Evolutionary conservation across 2,329 filamentous ascomycete species (phyloP), one percentile per base, ranked within the genome.

Genomic region (Colletotrichum nymphaeae): DNA sequence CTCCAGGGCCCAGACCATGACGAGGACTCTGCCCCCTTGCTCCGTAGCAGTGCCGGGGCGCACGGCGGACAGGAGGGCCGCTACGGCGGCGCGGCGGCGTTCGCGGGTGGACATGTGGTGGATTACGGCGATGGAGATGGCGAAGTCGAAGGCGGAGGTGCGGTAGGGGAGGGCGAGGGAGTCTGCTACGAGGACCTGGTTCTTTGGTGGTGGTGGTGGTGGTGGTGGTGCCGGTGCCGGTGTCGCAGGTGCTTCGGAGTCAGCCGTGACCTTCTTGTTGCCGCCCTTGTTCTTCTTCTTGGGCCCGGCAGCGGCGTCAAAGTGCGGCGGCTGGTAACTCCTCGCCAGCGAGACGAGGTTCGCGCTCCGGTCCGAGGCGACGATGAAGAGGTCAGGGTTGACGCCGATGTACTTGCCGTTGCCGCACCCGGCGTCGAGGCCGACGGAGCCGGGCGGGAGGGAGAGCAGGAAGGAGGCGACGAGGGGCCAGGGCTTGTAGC

Each of bases 1-100:
- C 87, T 99, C 97, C 24, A 99, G 87, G 1, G 97, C 97, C 97
- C 97, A 98, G 22, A 97, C 96, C 81, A 97, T 98, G 64, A 98
- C 88, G 69, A 98, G 86, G 19, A 93, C 93, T 80, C 88, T 91
- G 1, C 94, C 95, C 32, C 32, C 32, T 35, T 35, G 32, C 11
- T 35, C 32, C 4, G 11, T 5, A 2, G 32, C 11, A 0, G 91
- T 92, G 2, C 84, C 85, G 74, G 78, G 78, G 28, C 82, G 85
- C 67, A 98, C 84, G 62, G 92, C 92, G 63, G 90, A 88, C 76
- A 98, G 84, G 62, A 98, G 90, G 53, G 89, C 88, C 60, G 85
- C 84, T 22, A 98, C 89, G 32, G 94, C 95, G 75, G 93, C 91
- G 46, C 93, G 85, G 63, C 97, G 89, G 69, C 97, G 88, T 63